Base-by-base conservation (phyloP, 495 filamentous ascomycete genomes). In the Cercophora newfieldiana region DNA sequence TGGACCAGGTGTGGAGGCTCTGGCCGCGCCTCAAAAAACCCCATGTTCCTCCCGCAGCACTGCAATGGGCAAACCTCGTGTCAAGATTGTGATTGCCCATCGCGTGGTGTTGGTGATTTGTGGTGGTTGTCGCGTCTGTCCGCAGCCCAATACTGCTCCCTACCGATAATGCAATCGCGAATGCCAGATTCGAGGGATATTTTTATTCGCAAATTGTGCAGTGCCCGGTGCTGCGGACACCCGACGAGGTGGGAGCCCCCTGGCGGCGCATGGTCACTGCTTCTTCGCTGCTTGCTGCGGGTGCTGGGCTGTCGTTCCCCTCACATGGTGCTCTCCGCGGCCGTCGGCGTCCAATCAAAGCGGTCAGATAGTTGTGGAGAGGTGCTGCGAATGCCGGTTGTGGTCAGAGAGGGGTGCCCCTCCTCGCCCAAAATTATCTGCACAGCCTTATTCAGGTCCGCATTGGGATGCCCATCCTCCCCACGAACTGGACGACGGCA, bases 121-220 rank as follows among this genome's bases (percentile, higher is more conserved):
- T 30, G 55, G 19, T 19, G 53, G n/a, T 30, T 30, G 30, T 57
- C 55, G 55, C 55, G 55, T 57, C 55, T 57, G 55, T 44, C 37
- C 37, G 37, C 37, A 28, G 55, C 26, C 26, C 26, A 24, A 53
- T 22, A 22, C 24, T 14, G 37, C 37, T 44, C 37, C 28, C 57
- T 33, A 30, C 22, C 25, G 59, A 48, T 47, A 61, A 2, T 37
- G 59, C 24, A 7, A 31, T 30, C 59, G 37, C 59, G 59, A 30
- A 53, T 59, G 66, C 64, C 19, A 61, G 54, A 71, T 63, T 65
- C 33, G 51, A 51, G 58, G 68, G 66, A 69, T 77, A 77, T 77
- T 77, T 77, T 77, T 77, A 72, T 67, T 66, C 67, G 22, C 56
- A 50, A 19, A 29, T 66, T 68, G 74, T 70, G 73, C 64, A 67